Base-by-base conservation (phyloP, 164 flowering plant species). In the Tinospora cordifolia region DNA sequence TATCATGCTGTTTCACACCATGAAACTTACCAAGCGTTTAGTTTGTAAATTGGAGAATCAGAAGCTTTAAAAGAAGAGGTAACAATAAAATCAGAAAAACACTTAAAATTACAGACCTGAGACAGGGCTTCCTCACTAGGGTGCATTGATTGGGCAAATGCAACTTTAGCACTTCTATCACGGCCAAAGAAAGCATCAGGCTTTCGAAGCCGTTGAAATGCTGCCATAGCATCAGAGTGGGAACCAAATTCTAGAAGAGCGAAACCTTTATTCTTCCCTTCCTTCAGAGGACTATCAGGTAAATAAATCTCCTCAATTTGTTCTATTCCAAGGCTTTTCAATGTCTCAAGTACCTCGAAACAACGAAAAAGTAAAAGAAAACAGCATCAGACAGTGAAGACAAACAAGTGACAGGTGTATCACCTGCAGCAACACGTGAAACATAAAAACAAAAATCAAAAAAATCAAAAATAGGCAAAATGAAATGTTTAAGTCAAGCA, bases 131-230 rank as follows among this genome's bases (percentile, higher is more conserved):
- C 85, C 60, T 80, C 80, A 49, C 75, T 80, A 9, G 83, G 78
- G 63, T 79, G 77, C 70, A 79, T 72, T 5, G 76, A 74, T 34
- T 72, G 79, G 8, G 78, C 77, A 71, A 83, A 79, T 15, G 84
- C 78, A 62, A 81, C 81, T 66, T 76, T 77, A 26, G 82, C 82
- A 75, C 86, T 81, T 69, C 79, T 81, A 63, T 77, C 79, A 70
- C 70, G 39, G 62, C 86, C 86, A 70, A 83, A 81, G 49, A 81
- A 69, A 74, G 80, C 84, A 81, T 79, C 84, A 44, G 82, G 78
- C 75, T 81, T 79, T 60, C 73, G 77, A 54, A 83, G 71, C 57
- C 75, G 78, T 34, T 81, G 78, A 68, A 81, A 81, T 67, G 84
- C 86, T 22, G 72, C 60, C 79, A 79, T 72, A 40, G 82, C 84